Evolutionary conservation across 2,329 filamentous ascomycete genomes (phyloP).

Genomic region (Tetracladium maxilliforme): DNA sequence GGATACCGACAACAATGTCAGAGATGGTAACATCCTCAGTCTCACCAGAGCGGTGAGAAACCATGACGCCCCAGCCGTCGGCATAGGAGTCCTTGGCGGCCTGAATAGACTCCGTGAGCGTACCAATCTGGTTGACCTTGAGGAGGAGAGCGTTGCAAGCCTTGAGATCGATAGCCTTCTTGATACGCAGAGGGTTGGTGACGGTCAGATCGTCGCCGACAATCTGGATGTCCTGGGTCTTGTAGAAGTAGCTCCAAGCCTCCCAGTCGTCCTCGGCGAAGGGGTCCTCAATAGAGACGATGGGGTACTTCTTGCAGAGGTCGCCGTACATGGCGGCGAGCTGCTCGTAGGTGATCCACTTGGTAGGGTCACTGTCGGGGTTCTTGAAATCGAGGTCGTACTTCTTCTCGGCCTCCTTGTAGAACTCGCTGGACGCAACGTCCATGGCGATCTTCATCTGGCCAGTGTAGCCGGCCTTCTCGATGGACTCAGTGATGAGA

Average conservation of each 20-base stretch:
- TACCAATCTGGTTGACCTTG: constrained; percentile 99
- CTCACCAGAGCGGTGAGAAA: constrained; percentile 97
- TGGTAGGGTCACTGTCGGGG: constrained; percentile 84
- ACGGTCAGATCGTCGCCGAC: constrained; percentile 98
- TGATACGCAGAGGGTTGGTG: constrained; percentile 97
- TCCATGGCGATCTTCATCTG: constrained; percentile 98
- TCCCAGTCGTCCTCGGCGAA: constrained; percentile 99
- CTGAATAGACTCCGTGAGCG: constrained; percentile 96
- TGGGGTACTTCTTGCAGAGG: constrained; percentile 89
- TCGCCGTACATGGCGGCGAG: constrained; percentile 83
- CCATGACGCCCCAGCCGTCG: constrained; percentile 97
- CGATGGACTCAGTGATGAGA: constrained; percentile 88
- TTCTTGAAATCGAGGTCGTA: constrained; percentile 99
- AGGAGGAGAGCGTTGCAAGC: constrained; percentile 95
- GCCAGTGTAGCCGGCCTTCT: constrained; percentile 89
- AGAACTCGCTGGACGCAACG: constrained; percentile 98
- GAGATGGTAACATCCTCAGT: constrained; percentile 99
- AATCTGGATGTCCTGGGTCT: constrained; percentile 96
- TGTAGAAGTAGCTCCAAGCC: constrained; percentile 99
- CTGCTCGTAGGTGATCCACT: constrained; percentile 99
- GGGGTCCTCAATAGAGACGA: constrained; percentile 96
- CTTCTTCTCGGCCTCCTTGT: constrained; percentile 95
- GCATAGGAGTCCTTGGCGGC: constrained; percentile 97
- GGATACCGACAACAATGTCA: constrained; percentile 93
- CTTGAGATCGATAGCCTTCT: constrained; percentile 99